A percentile compares a stretch with the other conserved stretches of the same genome.
Conservation (phyloP, 2,329 filamentous ascomycete genomes). For the Neonectria magnoliae region DNA sequence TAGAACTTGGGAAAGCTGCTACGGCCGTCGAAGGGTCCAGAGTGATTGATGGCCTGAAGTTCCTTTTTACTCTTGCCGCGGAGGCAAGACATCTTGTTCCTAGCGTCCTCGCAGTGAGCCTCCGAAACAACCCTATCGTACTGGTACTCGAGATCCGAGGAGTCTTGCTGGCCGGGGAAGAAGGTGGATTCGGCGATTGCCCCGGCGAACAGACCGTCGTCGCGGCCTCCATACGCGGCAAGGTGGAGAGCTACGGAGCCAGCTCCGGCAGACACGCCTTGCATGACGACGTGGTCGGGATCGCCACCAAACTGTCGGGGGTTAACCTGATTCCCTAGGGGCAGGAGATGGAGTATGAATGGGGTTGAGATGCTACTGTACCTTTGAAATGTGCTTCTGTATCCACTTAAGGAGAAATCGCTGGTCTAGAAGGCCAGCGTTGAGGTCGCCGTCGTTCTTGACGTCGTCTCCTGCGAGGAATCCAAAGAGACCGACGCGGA, state of each 20-base stretch:
- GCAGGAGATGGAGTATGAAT: too few relatives aligned
- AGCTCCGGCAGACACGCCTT: conserved; percentile 69
- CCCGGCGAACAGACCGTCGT: conserved; percentile 58
- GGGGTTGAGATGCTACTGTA: conserved; percentile 29
- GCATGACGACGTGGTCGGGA: conserved; percentile 66
- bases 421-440: conserved; percentile 73
- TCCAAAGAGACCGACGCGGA: conserved; percentile 69
- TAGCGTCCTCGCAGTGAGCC: conserved; percentile 48
- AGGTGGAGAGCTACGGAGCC: conserved; percentile 67
- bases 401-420: conserved; percentile 70
- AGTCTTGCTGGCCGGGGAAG: conserved; percentile 58
- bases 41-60: conserved; percentile 55
- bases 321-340: neutral
- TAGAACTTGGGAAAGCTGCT: conserved; percentile 54
- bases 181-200: conserved; percentile 60
- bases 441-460: conserved; percentile 65
- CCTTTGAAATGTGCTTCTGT: conserved; percentile 64
- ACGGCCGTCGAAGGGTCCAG: conserved; percentile 52
- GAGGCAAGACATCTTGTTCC: conserved; percentile 54
- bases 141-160: conserved; percentile 59
- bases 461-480: conserved; percentile 70
- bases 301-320: conserved; percentile 64
- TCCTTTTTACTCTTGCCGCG: conserved; percentile 46
- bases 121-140: conserved; percentile 51
- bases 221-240: conserved; percentile 55